Percentiles rank a stretch among this genome's conserved stretches.
Evolutionary conservation across 2,329 filamentous ascomycete genomes (phyloP).

Genomic region (Alternaria dauci): DNA sequence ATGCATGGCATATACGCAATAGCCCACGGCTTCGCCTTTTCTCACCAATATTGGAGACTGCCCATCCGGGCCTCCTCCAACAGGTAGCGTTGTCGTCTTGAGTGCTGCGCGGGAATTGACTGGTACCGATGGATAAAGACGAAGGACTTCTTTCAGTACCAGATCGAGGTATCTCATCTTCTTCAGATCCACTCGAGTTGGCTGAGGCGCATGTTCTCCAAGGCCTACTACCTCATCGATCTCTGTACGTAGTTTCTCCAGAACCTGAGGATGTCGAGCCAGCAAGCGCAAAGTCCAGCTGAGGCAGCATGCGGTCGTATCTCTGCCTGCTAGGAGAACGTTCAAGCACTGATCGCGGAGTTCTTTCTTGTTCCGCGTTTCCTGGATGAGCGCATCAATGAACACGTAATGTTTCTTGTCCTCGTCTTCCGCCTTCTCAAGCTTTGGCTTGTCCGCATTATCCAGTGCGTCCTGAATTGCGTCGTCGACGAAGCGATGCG

Average conservation of each 20-base stretch:
- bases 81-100: conserved; percentile 37
- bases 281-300: conserved; percentile 69
- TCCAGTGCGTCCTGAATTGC: conserved; percentile 35
- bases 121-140: conserved; percentile 45
- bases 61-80: conserved; percentile 46
- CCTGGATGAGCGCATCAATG: conserved; percentile 81
- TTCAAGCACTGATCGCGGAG: conserved; percentile 84
- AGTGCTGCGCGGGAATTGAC: conserved; percentile 36
- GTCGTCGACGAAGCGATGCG: conserved; percentile 19
- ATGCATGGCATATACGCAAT: conserved; percentile 44
- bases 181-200: conserved; percentile 19
- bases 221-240: conserved; percentile 32
- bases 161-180: conserved; percentile 13
- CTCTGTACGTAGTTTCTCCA: conserved; percentile 42
- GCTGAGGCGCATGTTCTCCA: conserved; percentile 33
- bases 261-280: conserved; percentile 48
- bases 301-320: conserved; percentile 85
- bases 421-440: conserved; percentile 24
- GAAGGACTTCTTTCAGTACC: conserved; percentile 47
- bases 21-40: conserved; percentile 40
- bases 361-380: conserved; percentile 71
- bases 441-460: conserved; percentile 14
- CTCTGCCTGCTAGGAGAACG: conserved; percentile 81
- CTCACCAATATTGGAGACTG: conserved; percentile 41
- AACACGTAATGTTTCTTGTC: conserved; percentile 70